phyloP scores from a whole-genome alignment of 148 eudicot genomes.

The Rhododendron ferrugineum region DNA sequence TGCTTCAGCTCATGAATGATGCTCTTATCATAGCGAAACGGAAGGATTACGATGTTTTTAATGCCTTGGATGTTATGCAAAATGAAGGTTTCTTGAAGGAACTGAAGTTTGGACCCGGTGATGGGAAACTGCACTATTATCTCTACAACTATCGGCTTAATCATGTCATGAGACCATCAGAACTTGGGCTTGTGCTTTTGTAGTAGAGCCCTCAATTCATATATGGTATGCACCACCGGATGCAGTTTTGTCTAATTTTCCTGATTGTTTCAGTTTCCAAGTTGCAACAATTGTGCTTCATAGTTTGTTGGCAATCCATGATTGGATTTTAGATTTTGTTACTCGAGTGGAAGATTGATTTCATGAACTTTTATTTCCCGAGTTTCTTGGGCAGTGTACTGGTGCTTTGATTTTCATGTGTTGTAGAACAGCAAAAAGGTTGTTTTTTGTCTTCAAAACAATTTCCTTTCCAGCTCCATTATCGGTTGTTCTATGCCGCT shows the following conservation, averaged over 20 bases:
- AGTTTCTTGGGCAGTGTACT: background rate
- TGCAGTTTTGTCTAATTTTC: constrained; percentile 7
- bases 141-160: constrained; percentile 79
- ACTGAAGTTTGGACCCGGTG: constrained; percentile 84
- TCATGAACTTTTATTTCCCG: background rate
- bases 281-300: background rate
- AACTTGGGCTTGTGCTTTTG: constrained; percentile 82
- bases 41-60: constrained; percentile 80
- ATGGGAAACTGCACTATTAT: constrained; percentile 88
- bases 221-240: background rate
- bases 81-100: constrained; percentile 79
- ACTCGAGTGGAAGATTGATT: constrained; percentile 1
- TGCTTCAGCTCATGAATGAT: constrained; percentile 87
- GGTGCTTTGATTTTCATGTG: background rate
- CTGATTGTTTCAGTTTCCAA: constrained; percentile 6
- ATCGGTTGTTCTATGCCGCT: background rate
- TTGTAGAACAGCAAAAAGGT: background rate
- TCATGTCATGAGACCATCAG: constrained; percentile 67
- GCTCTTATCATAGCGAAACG: constrained; percentile 70
- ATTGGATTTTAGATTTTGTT: background rate
- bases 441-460: background rate
- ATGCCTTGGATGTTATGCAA: constrained; percentile 86
- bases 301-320: background rate
- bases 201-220: constrained; percentile 21
- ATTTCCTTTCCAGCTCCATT: background rate